Conservation (phyloP, 495 filamentous ascomycete species). For the Pseudoneurospora amorphoporcata region DNA sequence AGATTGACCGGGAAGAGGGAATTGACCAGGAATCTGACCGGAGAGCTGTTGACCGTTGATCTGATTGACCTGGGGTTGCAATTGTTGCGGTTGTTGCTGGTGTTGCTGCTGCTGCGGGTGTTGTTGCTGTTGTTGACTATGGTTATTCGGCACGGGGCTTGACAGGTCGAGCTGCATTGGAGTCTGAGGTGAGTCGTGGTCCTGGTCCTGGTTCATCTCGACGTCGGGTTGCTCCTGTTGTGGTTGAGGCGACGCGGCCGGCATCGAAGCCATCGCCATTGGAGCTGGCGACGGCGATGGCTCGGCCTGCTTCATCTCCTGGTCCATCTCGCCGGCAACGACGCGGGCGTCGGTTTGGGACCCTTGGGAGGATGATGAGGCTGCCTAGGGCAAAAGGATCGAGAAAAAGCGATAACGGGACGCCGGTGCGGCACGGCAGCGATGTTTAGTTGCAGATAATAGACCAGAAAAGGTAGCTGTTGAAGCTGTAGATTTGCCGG, state of each 20-base stretch:
- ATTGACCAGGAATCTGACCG: background rate
- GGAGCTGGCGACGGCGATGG: background rate
- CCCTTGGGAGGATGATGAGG: background rate
- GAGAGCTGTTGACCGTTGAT: background rate
- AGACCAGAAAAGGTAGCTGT: background rate
- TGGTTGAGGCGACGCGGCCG: slow-evolving; percentile 8
- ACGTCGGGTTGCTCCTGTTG: background rate
- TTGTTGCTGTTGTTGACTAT: background rate
- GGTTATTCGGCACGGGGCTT: background rate
- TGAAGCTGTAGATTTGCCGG: slow-evolving; percentile 10
- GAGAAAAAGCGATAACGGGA: background rate
- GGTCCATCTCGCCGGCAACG: slow-evolving; percentile 12
- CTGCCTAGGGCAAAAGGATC: background rate
- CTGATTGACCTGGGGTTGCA: background rate
- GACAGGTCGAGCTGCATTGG: background rate
- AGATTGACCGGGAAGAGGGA: background rate
- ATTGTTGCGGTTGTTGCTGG: background rate
- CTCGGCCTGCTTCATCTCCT: slow-evolving; percentile 15
- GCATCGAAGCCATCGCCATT: slow-evolving; percentile 1
- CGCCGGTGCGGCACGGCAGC: background rate
- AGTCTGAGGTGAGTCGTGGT: background rate
- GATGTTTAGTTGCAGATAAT: background rate
- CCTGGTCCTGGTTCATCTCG: background rate
- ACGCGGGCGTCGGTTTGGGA: background rate
- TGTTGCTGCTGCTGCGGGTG: slow-evolving; percentile 6